Base-by-base conservation (phyloP, 768 basidiomycete species). In the Obba rivulosa region DNA sequence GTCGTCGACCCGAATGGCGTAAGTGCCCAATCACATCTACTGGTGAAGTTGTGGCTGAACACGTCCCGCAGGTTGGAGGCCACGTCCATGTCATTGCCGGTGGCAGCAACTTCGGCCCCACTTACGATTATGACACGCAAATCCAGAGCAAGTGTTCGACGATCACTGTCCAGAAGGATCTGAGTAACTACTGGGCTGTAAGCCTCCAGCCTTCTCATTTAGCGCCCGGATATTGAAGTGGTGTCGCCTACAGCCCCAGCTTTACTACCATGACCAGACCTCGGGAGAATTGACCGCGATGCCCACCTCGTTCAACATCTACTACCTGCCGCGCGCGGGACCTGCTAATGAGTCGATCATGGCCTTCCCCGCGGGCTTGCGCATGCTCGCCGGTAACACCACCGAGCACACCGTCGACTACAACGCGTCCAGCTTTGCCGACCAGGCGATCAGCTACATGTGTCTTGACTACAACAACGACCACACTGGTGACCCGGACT, bases 391-490 rank as follows among this genome's bases (percentile, higher is more conserved):
- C 10, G 67, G 67, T 34, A 57, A 62, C 56, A 58, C 63, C 2
- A 55, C 48, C 44, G 55, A 61, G 24, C 55, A 59, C 21, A 55
- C 56, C 18, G 13, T 7, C 28, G 13, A 5, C 7, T 69, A 69
- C 63, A 63, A 69, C 53, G 49, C 56, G 2, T 56, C 58, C 16
- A 52, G 43, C 45, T 60, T 57, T 16, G 60, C 49, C 2, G 61
- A 66, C 21, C 65, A 66, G 47, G 68, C 69, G 3, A 59, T 69
- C 41, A 64, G 60, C 46, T 68, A 57, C 50, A 62, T 67, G 48
- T 70, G 67, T 53, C 47, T 63, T 44, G 59, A 57, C 51, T 55
- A 53, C 51, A 48, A 50, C 41, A 56, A 52, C 31, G 45, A 36
- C 14, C 50, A 57, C 45, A 51, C 50, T 31, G 50, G 47, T 43